Evolutionary conservation across 2,329 filamentous ascomycete genomes (phyloP), one percentile per base, ranked within the genome.

Genomic region (Trichoderma sp.): DNA sequence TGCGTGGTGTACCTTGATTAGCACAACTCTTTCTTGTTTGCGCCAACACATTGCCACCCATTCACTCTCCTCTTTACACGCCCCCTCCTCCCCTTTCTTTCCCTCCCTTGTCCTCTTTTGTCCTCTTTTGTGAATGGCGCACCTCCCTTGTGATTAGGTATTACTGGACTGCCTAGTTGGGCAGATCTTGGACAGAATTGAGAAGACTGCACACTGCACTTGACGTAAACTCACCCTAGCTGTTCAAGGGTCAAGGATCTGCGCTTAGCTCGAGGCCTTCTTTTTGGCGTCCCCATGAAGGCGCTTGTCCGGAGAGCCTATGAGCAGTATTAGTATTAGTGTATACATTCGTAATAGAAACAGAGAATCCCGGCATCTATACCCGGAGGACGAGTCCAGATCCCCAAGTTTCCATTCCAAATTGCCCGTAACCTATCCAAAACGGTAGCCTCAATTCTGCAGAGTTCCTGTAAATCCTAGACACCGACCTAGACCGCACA

Each of bases 141-240:
- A 19, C 19, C 34, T n/a, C n/a, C 42, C n/a, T 48, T 48, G 42
- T 3, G 9, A 48, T 10, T 48, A 19, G 42, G n/a, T n/a, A n/a
- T n/a, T n/a, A n/a, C n/a, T n/a, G n/a, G 10, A 48, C 19, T 54
- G 17, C 53, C 53, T 22, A 61, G 29, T 50, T 63, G 10, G 45
- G 59, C 34, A 63, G 59, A 63, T 63, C 59, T 63, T 25, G 39
- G 59, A 63, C 59, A 13, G 29, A 8, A 60, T 48, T 15, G 27
- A 29, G n/a, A 60, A 13, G 25, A 22, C 13, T n/a, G n/a, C n/a
- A n/a, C 17, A 45, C 15, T 45, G 19, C 54, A 32, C 56, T 34
- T 27, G 19, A 10, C 53, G 17, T 22, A 35, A 25, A 17, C 19
- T 22, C 22, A 45, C 17, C 32, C 45, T 39, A 29, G 22, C 57